Conservation (phyloP, 352 stramenopile species). For the Globisporangium mamillatum region DNA sequence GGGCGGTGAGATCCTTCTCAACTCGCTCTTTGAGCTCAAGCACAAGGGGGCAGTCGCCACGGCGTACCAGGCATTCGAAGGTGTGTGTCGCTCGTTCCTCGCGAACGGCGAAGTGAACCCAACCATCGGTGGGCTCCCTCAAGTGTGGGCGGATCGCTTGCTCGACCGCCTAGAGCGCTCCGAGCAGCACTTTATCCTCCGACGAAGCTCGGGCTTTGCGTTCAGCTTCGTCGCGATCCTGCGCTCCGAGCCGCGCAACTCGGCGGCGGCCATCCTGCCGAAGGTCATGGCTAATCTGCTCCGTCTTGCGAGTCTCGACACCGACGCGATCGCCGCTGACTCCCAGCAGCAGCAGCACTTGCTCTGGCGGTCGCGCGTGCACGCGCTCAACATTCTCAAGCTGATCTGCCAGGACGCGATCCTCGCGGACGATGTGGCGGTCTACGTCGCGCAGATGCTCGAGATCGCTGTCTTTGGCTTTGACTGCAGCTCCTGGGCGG, state of each 20-base stretch:
- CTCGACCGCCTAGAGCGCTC: constrained; percentile 71
- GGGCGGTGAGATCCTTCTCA: constrained; percentile 69
- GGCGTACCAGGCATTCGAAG: constrained; percentile 82
- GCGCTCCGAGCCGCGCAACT: constrained; percentile 81
- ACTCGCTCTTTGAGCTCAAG: constrained; percentile 85
- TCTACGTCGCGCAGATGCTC: constrained; percentile 88
- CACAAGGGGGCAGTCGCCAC: constrained; percentile 87
- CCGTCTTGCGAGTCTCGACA: constrained; percentile 57
- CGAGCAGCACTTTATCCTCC: constrained; percentile 86
- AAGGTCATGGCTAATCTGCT: constrained; percentile 72
- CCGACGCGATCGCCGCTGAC: constrained; percentile 33
- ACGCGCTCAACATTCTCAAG: constrained; percentile 89
- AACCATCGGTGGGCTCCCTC: constrained; percentile 47
- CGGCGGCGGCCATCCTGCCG: constrained; percentile 69
- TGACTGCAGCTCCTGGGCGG: constrained; percentile 79
- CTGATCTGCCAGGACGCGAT: constrained; percentile 88
- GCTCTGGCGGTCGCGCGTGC: constrained; percentile 74
- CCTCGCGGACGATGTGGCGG: constrained; percentile 76
- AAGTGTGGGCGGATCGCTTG: constrained; percentile 74
- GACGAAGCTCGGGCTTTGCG: constrained; percentile 85
- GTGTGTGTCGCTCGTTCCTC: constrained; percentile 79
- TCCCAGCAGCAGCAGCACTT: constrained; percentile 44
- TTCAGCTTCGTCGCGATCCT: constrained; percentile 88
- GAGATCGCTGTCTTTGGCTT: constrained; percentile 81
- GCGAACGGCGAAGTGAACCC: constrained; percentile 54